A percentile compares a stretch with the other conserved stretches of the same genome.
These are phyloP conservation scores for Talaromyces amestolkiae DNA, from an alignment of 2,329 filamentous ascomycete species.

Conservation along the genomic window DNA sequence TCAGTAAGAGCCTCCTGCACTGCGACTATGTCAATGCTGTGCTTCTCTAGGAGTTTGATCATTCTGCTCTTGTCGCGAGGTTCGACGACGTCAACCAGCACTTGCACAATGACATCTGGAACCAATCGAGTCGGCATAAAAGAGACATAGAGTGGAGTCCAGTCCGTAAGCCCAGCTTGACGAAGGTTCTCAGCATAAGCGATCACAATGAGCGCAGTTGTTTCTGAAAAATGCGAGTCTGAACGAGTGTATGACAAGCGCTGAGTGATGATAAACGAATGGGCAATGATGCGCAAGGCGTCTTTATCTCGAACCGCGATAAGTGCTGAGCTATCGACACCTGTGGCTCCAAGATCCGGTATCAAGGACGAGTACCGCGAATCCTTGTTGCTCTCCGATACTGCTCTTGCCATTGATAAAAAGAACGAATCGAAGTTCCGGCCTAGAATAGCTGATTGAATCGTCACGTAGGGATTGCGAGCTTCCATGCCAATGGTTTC, in stretches of 20 bases:
- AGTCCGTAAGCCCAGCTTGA: constrained; percentile 67
- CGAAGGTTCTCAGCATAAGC: constrained; percentile 80
- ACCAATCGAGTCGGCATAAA: constrained; percentile 65
- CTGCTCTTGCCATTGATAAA: constrained; percentile 39
- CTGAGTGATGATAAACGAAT: constrained; percentile 66
- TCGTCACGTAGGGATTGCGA: constrained; percentile 45
- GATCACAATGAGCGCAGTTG: constrained; percentile 61
- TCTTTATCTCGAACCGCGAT: constrained; percentile 51
- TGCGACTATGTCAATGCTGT: constrained; percentile 67
- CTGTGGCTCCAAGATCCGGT: constrained; percentile 47
- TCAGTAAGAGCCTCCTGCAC: constrained; percentile 70
- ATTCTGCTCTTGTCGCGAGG: constrained; percentile 63
- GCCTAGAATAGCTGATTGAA: constrained; percentile 45
- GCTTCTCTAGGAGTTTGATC: constrained; percentile 71
- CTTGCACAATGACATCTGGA: constrained; percentile 70
- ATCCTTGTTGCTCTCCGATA: constrained; percentile 35
- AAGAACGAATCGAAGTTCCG: constrained; percentile 45
- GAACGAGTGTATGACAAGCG: constrained; percentile 53
- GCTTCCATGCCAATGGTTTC: constrained; percentile 39
- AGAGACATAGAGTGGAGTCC: constrained; percentile 86
- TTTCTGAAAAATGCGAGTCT: constrained; percentile 61
- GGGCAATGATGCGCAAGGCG: constrained; percentile 66
- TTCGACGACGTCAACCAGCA: constrained; percentile 71
- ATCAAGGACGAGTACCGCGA: constrained; percentile 33
- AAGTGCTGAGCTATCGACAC: constrained; percentile 50